phyloP scores from a whole-genome alignment of 129 eudicot genomes.

The Cynara cardunculus region DNA sequence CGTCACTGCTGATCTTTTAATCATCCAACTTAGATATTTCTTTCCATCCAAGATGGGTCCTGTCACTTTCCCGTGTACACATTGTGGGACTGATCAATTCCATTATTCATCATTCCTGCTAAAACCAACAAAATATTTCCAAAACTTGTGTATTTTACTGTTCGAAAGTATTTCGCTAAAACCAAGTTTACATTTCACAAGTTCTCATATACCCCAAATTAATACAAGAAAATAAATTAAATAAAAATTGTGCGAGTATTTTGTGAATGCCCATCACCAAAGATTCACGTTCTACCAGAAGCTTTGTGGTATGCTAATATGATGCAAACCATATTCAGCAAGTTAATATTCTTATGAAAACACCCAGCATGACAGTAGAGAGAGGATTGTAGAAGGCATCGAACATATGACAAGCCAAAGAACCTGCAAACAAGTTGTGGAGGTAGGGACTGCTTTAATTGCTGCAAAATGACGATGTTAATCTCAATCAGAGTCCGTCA shows the following conservation, averaged over 20 bases:
- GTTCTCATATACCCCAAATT: neutral
- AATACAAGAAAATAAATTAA: neutral
- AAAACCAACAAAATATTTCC: conserved; percentile 9
- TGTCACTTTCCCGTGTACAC: conserved; percentile 2
- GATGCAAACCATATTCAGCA: neutral
- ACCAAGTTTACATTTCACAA: conserved; percentile 8
- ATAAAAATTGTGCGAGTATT: neutral
- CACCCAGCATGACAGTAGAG: neutral
- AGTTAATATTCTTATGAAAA: neutral
- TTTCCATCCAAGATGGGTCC: conserved; percentile 1
- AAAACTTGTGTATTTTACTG: neutral
- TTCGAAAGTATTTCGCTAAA: neutral
- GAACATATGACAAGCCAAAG: conserved; percentile 6
- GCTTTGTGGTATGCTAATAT: neutral
- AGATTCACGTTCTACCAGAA: neutral
- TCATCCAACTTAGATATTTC: neutral
- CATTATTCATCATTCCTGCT: neutral
- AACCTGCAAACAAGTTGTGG: neutral
- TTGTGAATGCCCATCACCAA: neutral
- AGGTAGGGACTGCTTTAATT: conserved; percentile 10
- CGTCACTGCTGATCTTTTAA: neutral
- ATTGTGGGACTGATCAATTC: neutral
- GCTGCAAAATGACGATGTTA: conserved; percentile 6
- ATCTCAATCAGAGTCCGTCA: neutral
- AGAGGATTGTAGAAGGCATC: neutral